phyloP scores from a whole-genome alignment of 441 rosid species.

The Flueggea neowawraea region DNA sequence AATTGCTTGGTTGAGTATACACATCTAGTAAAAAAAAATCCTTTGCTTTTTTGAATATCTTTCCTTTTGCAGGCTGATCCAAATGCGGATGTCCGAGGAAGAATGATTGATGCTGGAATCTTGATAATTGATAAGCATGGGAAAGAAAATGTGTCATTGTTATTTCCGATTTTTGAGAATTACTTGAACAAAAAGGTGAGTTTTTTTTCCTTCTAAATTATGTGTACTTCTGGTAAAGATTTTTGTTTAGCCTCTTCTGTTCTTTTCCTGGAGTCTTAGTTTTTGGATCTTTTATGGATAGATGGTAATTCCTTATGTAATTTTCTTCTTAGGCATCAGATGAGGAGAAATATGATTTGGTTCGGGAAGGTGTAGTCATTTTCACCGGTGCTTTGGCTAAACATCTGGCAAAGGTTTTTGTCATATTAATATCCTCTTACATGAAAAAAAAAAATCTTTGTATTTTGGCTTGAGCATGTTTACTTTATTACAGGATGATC shows the following conservation, averaged over 20 bases:
- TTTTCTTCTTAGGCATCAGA: conserved; percentile 65
- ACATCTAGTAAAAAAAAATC: not conserved
- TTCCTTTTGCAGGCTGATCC: conserved; percentile 80
- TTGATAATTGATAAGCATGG: conserved; percentile 97
- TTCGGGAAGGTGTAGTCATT: conserved; percentile 99
- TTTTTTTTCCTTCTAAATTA: conserved; percentile 16
- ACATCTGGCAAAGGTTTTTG: conserved; percentile 78
- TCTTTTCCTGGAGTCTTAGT: not conserved
- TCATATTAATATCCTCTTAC: conserved; percentile 2
- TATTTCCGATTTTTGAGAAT: conserved; percentile 98
- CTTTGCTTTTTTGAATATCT: conserved; percentile 2
- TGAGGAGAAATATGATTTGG: conserved; percentile 94
- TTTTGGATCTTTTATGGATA: not conserved
- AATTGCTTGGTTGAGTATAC: not conserved
- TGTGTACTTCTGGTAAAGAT: conserved; percentile 1
- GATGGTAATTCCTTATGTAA: conserved; percentile 7
- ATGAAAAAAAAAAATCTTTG: too few species aligned
- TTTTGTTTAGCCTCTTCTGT: not conserved
- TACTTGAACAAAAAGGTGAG: conserved; percentile 93
- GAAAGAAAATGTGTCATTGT: conserved; percentile 80
- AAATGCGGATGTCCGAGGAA: conserved; percentile 97
- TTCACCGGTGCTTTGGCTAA: conserved; percentile 98
- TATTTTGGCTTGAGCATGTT: conserved; percentile 13
- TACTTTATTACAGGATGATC: conserved; percentile 77
- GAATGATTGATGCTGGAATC: conserved; percentile 98